Percentiles rank a stretch among this genome's conserved stretches.
phyloP scores from a whole-genome alignment of 345 rosid species.

The Populus simonii region DNA sequence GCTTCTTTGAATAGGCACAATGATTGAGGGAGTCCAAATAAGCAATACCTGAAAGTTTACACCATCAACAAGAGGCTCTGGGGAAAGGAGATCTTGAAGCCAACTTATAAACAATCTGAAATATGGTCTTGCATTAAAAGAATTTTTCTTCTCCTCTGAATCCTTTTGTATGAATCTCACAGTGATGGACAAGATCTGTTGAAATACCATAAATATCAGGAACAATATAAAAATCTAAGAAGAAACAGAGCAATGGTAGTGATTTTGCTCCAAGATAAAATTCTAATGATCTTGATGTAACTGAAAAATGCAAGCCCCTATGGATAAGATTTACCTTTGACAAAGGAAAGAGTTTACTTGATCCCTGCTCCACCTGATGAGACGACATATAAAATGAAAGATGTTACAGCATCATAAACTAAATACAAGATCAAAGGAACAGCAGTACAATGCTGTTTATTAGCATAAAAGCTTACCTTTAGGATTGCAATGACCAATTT shows the following conservation, averaged over 20 bases:
- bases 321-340: conserved; percentile 49
- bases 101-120: conserved; percentile 75
- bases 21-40: conserved; percentile 3
- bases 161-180: conserved; percentile 78
- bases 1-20: background rate
- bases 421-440: background rate
- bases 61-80: conserved; percentile 64
- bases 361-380: conserved; percentile 73
- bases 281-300: background rate
- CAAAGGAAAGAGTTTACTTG: conserved; percentile 57
- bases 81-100: conserved; percentile 66
- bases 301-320: background rate
- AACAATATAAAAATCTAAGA: background rate
- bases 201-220: conserved; percentile 17
- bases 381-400: conserved; percentile 20
- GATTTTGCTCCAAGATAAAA: background rate
- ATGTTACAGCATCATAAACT: background rate
- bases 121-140: conserved; percentile 67
- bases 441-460: background rate
- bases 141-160: conserved; percentile 74
- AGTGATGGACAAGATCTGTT: conserved; percentile 67
- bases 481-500: conserved; percentile 66
- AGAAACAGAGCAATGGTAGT: background rate
- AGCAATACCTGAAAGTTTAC: conserved; percentile 67
- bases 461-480: conserved; percentile 31